phyloP scores from a whole-genome alignment of 2,329 filamentous ascomycete genomes.

The Aphanoascus verrucosus region DNA sequence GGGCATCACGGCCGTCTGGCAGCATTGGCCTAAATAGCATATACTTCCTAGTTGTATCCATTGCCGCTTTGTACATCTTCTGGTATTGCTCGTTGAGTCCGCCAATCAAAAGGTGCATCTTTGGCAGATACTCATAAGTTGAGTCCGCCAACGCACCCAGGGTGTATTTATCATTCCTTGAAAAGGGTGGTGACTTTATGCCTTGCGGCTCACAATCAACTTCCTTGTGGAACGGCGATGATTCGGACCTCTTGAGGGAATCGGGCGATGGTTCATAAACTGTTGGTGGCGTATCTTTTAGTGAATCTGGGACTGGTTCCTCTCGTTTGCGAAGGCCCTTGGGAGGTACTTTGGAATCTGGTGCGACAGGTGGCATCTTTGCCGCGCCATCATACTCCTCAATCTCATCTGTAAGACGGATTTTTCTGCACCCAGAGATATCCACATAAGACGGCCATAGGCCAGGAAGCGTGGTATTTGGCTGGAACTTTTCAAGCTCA shows the following conservation, averaged over 20 bases:
- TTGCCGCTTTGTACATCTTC: constrained; percentile 58
- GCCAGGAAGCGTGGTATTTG: constrained; percentile 29
- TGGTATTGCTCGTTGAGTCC: constrained; percentile 55
- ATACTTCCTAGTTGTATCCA: constrained; percentile 58
- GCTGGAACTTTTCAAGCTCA: constrained; percentile 27
- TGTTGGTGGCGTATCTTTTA: constrained; percentile 18
- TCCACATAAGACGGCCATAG: constrained; percentile 50
- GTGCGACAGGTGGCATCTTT: not conserved
- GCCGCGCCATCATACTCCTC: constrained; percentile 18
- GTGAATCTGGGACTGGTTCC: not conserved
- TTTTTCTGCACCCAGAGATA: constrained; percentile 58
- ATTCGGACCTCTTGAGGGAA: constrained; percentile 12
- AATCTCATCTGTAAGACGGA: constrained; percentile 19
- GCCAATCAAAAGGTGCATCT: constrained; percentile 64
- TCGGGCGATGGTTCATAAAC: constrained; percentile 13
- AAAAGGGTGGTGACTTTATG: constrained; percentile 27
- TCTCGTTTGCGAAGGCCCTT: constrained; percentile 3
- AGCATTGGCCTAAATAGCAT: constrained; percentile 71
- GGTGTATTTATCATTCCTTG: constrained; percentile 32
- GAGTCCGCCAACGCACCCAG: constrained; percentile 49
- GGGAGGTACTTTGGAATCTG: constrained; percentile 1
- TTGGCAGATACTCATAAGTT: constrained; percentile 49
- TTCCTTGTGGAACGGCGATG: constrained; percentile 11
- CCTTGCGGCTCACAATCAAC: constrained; percentile 33
- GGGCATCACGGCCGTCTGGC: constrained; percentile 54